phyloP scores from a whole-genome alignment of 352 stramenopile species.

The Phytopythium litorale region DNA sequence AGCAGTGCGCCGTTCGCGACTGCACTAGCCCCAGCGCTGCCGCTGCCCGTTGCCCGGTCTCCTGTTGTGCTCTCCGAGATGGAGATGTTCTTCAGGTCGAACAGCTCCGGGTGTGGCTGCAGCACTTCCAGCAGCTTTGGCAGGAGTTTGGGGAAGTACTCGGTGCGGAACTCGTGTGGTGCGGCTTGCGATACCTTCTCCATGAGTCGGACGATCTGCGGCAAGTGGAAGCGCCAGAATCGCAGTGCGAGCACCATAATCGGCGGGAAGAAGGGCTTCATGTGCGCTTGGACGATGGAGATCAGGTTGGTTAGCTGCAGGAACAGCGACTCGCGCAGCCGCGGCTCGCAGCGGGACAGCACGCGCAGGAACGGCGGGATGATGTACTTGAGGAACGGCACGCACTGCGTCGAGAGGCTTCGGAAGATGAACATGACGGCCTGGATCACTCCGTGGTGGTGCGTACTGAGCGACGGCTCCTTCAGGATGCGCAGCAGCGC shows the following conservation, averaged over 20 bases:
- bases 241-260: conserved; percentile 96
- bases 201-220: conserved; percentile 94
- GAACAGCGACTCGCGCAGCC: conserved; percentile 95
- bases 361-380: conserved; percentile 96
- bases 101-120: conserved; percentile 70
- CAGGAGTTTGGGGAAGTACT: conserved; percentile 88
- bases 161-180: conserved; percentile 68
- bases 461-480: conserved; percentile 92
- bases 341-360: conserved; percentile 88
- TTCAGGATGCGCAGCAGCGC: conserved; percentile 95
- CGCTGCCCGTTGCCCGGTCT: not conserved
- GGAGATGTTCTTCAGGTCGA: conserved; percentile 8
- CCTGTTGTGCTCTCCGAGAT: not conserved
- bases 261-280: conserved; percentile 94
- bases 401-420: conserved; percentile 92
- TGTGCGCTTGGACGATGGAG: conserved; percentile 94
- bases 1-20: conserved; percentile 22
- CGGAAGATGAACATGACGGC: conserved; percentile 99
- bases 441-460: conserved; percentile 97
- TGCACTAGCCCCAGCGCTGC: conserved; percentile 1
- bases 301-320: conserved; percentile 96
- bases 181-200: conserved; percentile 85
- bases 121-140: conserved; percentile 87
- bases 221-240: conserved; percentile 96
- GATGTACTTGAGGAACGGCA: conserved; percentile 96